Conservation (phyloP, 768 basidiomycete species). For the Suillus placidus region DNA sequence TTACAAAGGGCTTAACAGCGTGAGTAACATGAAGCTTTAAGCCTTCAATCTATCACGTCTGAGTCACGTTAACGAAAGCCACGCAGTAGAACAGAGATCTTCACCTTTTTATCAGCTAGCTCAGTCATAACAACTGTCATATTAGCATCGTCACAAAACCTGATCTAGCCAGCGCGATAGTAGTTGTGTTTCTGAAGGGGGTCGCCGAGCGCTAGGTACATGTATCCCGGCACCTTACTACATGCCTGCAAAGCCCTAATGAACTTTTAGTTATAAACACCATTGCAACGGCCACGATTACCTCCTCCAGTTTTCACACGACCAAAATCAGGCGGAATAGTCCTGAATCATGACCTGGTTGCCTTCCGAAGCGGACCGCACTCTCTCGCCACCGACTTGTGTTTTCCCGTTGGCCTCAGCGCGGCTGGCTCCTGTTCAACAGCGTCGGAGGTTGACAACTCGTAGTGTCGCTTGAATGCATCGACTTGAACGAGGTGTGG, state of each 20-base stretch:
- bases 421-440: constrained; percentile 59
- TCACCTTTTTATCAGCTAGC: constrained; percentile 84
- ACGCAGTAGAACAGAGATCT: constrained; percentile 17
- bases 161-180: constrained; percentile 93
- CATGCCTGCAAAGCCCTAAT: constrained; percentile 57
- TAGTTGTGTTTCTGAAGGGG: constrained; percentile 91
- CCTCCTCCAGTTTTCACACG: constrained; percentile 89
- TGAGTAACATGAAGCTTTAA: constrained; percentile 93
- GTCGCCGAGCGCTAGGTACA: constrained; percentile 89
- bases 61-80: constrained; percentile 11
- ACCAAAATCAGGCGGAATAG: constrained; percentile 91
- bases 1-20: constrained; percentile 75
- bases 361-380: constrained; percentile 70
- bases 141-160: constrained; percentile 83
- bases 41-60: constrained; percentile 82
- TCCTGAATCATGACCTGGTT: constrained; percentile 94
- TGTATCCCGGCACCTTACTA: constrained; percentile 74
- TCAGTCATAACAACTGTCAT: constrained; percentile 73
- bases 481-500: too few species aligned
- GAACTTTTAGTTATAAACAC: constrained; percentile 12
- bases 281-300: constrained; percentile 37
- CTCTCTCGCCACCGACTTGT: constrained; percentile 71
- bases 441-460: too few species aligned
- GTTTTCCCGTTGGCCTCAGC: constrained; percentile 62
- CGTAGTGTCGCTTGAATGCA: too few species aligned